Percentiles rank a stretch among this genome's conserved stretches.
phyloP scores from a whole-genome alignment of 768 basidiomycete genomes.

The Agrocybe pediades region DNA sequence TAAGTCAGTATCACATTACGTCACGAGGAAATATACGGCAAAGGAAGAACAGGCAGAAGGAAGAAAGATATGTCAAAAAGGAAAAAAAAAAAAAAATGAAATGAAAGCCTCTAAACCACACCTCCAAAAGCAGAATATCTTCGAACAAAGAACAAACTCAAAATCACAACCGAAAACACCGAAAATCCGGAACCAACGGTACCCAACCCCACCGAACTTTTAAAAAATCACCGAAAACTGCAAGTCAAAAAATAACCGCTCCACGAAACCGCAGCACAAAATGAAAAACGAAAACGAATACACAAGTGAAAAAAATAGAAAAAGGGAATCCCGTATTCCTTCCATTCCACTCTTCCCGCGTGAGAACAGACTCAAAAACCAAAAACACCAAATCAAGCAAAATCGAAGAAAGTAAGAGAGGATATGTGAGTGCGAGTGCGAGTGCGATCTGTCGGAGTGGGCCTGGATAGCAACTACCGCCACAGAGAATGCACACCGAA shows the following conservation, averaged over 20 bases:
- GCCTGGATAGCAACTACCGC: too few species aligned
- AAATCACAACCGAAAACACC: neutral
- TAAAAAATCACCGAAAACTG: too few species aligned
- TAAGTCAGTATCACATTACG: neutral
- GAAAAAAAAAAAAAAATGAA: neutral
- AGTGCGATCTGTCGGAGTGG: too few species aligned
- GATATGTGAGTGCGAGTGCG: neutral
- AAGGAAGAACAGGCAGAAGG: neutral
- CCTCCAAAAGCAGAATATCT: too few species aligned
- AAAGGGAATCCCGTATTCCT: slow-evolving; percentile 1
- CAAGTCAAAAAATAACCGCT: too few species aligned
- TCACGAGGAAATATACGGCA: neutral
- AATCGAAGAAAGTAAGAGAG: neutral
- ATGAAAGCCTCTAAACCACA: too few species aligned
- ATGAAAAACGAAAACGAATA: neutral
- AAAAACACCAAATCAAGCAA: neutral
- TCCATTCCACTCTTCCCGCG: slow-evolving; percentile 1
- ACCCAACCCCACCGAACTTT: too few species aligned
- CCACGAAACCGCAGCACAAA: too few species aligned
- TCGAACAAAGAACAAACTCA: neutral
- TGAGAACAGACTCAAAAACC: slow-evolving; percentile 1
- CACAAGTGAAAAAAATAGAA: slow-evolving; percentile 2
- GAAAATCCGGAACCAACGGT: too few species aligned
- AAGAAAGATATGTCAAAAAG: neutral
- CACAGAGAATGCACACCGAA: too few species aligned